A percentile compares a stretch with the other conserved stretches of the same genome.
phyloP scores from a whole-genome alignment of 805 yeast genomes.

The Saccharomycopsis fibuligera region DNA sequence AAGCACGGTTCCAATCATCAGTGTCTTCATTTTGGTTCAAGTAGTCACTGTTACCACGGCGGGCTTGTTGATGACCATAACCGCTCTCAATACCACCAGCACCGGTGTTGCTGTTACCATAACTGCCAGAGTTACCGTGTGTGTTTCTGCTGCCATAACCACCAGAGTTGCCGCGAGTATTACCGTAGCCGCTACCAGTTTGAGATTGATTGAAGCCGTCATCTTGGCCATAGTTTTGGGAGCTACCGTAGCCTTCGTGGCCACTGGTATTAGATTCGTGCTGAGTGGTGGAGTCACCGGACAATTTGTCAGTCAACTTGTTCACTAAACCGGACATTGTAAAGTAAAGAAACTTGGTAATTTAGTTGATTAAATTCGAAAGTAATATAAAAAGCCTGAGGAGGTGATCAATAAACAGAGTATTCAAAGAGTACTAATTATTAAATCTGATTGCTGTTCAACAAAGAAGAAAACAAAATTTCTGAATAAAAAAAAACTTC shows the following conservation, averaged over 20 bases:
- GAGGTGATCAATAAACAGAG: too few species aligned
- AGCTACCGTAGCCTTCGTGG: too few species aligned
- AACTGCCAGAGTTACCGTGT: slow-evolving; percentile 2
- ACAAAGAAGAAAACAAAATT: not conserved
- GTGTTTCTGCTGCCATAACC: not conserved
- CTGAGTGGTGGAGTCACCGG: slow-evolving; percentile 1
- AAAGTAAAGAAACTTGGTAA: not conserved
- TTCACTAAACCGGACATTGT: slow-evolving; percentile 16
- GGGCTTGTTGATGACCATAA: not conserved
- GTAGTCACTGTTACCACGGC: not conserved
- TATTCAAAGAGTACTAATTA: not conserved
- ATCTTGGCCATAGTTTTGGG: not conserved
- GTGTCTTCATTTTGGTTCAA: not conserved
- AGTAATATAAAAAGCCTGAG: too few species aligned
- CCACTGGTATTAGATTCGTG: not conserved
- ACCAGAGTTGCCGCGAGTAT: slow-evolving; percentile 1
- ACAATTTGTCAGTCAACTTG: slow-evolving; percentile 12
- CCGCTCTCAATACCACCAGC: not conserved
- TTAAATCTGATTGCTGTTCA: not conserved
- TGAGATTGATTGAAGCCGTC: not conserved
- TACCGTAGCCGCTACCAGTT: not conserved
- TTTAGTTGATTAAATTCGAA: not conserved
- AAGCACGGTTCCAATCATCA: slow-evolving; percentile 6
- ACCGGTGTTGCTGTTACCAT: not conserved
- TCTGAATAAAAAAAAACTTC: not conserved